phyloP scores from a whole-genome alignment of 1,139 yeast genomes.

The Debaryomyces psychrophilus region DNA sequence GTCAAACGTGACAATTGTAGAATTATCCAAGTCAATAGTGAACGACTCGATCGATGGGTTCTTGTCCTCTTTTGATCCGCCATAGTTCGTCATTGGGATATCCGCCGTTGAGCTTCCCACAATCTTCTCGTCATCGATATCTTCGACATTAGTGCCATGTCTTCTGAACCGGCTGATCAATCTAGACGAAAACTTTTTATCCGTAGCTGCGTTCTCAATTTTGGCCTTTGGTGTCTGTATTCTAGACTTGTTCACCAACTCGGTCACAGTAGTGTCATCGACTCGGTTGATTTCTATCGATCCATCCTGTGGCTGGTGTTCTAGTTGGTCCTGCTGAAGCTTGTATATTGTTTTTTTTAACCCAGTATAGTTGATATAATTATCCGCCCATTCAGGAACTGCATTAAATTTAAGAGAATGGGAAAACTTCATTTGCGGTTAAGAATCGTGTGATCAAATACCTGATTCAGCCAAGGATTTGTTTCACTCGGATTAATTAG shows the following conservation, averaged over 20 bases:
- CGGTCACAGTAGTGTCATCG: slow-evolving; percentile 31
- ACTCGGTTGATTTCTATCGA: slow-evolving; percentile 22
- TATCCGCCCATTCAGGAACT: slow-evolving; percentile 79
- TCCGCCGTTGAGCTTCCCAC: slow-evolving; percentile 9
- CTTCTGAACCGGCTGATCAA: slow-evolving; percentile 21
- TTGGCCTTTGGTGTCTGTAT: slow-evolving; percentile 10
- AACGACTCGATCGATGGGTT: slow-evolving; percentile 18
- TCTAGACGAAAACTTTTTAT: slow-evolving; percentile 17
- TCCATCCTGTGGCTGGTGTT: slow-evolving; percentile 30
- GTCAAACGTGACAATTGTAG: slow-evolving; percentile 31
- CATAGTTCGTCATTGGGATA: slow-evolving; percentile 3
- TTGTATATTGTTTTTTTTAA: slow-evolving; percentile 63
- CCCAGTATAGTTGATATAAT: slow-evolving; percentile 65
- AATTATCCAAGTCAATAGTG: slow-evolving; percentile 31
- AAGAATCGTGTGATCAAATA: slow-evolving; percentile 16
- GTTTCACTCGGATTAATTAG: background rate
- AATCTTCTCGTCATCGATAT: slow-evolving; percentile 10
- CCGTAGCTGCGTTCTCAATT: slow-evolving; percentile 9
- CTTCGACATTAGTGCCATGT: slow-evolving; percentile 2
- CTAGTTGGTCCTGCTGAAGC: slow-evolving; percentile 44
- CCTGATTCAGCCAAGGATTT: slow-evolving; percentile 7
- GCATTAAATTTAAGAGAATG: slow-evolving; percentile 77
- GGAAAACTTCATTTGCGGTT: slow-evolving; percentile 64
- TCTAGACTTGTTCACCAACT: slow-evolving; percentile 25
- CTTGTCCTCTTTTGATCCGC: slow-evolving; percentile 18